Base-by-base conservation (phyloP, 257 asterid genomes). In the Nicotiana tabacum region DNA sequence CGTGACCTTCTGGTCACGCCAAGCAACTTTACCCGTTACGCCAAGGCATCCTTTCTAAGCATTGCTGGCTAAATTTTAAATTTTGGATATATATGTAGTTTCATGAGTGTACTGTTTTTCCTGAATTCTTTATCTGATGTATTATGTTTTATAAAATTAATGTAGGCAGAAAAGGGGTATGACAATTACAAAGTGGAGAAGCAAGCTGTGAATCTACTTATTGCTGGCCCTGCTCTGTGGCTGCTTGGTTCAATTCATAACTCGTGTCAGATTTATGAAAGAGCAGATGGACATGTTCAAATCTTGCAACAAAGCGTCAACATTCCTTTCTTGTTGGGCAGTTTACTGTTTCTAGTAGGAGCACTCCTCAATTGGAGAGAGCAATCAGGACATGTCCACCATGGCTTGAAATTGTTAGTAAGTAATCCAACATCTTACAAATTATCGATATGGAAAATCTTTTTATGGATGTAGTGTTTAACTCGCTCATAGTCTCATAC, bases 191-290 rank as follows among this genome's bases (percentile, higher is more conserved):
- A 77, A 86, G 30, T 89, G 83, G 98, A 91, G 89, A 84, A 83
- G 32, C 88, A 85, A 46, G 97, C 92, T 48, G 82, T 92, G n/a
- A 87, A 90, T 86, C 84, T 94, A 92, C 84, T 91, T 27, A 81
- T 94, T 21, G 98, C 97, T 2, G 99, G 98, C 35, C 88, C 97
- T 9, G 87, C 81, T 33, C 82, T 96, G 4, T 94, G 99, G 99
- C 77, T 93, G 60, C 76, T 96, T 3, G 99, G 99, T 65, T 94
- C 98, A 17, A 88, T 93, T 83, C 97, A 89, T 16, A 94, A 94
- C 81, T 90, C 97, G 0, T 94, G 98, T 65, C 99, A 96, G 85
- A 90, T 94, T 62, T 96, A 96, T 21, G 98, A 96, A 89, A 89
- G 97, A 84, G 94, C 98, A 0, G 96, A 89, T 81, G 97, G 92